These are phyloP conservation scores for Quercus dentata DNA, from an alignment of 306 rosid genomes.

Conservation along the genomic window DNA sequence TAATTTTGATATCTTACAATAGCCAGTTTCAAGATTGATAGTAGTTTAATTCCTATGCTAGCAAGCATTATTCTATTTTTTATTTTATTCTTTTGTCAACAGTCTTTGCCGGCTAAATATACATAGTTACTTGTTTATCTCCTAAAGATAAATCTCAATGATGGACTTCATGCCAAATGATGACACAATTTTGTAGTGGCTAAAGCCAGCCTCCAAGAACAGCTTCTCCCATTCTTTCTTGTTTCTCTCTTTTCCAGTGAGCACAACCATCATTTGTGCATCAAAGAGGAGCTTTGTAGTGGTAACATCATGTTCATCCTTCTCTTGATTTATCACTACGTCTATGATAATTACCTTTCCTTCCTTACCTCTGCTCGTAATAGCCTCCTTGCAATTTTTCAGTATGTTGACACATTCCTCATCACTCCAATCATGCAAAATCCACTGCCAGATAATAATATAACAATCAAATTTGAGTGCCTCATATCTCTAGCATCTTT, in stretches of 20 bases:
- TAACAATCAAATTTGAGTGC: not conserved
- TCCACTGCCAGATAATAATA: constrained; percentile 22
- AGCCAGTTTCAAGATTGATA: too few species aligned
- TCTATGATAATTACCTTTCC: constrained; percentile 58
- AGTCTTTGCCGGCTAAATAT: too few species aligned
- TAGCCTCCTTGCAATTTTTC: constrained; percentile 49
- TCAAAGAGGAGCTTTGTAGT: constrained; percentile 43
- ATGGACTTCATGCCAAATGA: too few species aligned
- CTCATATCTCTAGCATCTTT: too few species aligned
- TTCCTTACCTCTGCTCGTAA: constrained; percentile 30
- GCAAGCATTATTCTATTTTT: too few species aligned
- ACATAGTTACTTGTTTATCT: too few species aligned
- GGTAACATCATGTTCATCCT: constrained; percentile 21
- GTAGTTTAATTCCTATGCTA: too few species aligned
- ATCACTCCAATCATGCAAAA: constrained; percentile 42
- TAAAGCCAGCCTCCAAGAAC: constrained; percentile 44
- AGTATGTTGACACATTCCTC: constrained; percentile 38
- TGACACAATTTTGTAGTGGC: constrained; percentile 35
- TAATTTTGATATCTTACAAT: too few species aligned
- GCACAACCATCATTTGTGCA: constrained; percentile 37
- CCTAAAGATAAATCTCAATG: too few species aligned
- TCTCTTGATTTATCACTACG: constrained; percentile 31
- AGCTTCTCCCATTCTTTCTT: constrained; percentile 54
- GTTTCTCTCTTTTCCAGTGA: constrained; percentile 40
- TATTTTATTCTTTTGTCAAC: too few species aligned